Evolutionary conservation across 805 yeast species (phyloP).

Genomic region (Metschnikowia arizonensis): DNA sequence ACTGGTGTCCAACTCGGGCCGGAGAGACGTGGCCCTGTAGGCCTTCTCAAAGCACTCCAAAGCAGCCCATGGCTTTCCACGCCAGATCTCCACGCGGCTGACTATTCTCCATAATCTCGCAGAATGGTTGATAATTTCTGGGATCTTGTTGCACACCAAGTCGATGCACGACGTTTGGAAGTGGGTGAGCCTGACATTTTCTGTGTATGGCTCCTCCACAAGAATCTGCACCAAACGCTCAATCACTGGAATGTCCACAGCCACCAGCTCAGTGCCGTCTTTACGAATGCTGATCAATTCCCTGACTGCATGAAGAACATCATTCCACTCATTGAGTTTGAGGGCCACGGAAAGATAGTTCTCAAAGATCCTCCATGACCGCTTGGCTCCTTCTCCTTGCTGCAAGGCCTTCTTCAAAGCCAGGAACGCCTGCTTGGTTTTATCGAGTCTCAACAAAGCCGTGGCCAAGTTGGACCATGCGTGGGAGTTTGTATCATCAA

Average conservation of each 20-base stretch:
- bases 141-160: slow-evolving; percentile 64
- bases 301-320: slow-evolving; percentile 72
- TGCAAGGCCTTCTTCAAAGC: slow-evolving; percentile 80
- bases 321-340: slow-evolving; percentile 82
- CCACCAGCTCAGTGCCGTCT: slow-evolving; percentile 54
- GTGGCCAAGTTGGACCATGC: slow-evolving; percentile 93
- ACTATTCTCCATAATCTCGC: slow-evolving; percentile 76
- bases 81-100: slow-evolving; percentile 86
- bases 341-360: slow-evolving; percentile 80
- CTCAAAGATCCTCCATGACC: slow-evolving; percentile 88
- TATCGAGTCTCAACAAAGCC: slow-evolving; percentile 61
- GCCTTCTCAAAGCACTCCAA: slow-evolving; percentile 85
- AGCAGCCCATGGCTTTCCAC: slow-evolving; percentile 81
- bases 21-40: slow-evolving; percentile 62
- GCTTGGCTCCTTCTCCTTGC: slow-evolving; percentile 57
- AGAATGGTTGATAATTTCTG: slow-evolving; percentile 62
- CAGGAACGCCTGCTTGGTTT: slow-evolving; percentile 72
- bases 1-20: slow-evolving; percentile 58
- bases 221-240: slow-evolving; percentile 69
- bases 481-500: slow-evolving; percentile 74
- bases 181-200: slow-evolving; percentile 43
- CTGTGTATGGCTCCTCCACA: slow-evolving; percentile 48
- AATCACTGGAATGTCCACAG: slow-evolving; percentile 64
- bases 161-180: slow-evolving; percentile 69
- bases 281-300: slow-evolving; percentile 56